Evolutionary conservation across 495 filamentous ascomycete species (phyloP).

Genomic region (Amphirosellinia nigrospora): DNA sequence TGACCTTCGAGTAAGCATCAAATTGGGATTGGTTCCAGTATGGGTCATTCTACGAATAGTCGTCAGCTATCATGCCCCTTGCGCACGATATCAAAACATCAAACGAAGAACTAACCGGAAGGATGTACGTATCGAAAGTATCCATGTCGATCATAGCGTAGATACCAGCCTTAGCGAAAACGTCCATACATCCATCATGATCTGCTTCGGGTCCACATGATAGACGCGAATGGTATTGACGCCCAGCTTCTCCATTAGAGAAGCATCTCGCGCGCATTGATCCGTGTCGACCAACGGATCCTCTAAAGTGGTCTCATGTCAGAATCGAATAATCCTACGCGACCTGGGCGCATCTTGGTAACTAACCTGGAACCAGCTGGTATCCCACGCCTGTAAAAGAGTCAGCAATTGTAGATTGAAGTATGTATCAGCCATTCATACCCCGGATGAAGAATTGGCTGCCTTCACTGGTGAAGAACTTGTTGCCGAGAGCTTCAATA

Average conservation of each 20-base stretch:
- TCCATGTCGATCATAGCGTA: conserved; percentile 85
- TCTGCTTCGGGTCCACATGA: conserved; percentile 73
- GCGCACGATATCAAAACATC: conserved; percentile 32
- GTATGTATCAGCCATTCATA: conserved; percentile 37
- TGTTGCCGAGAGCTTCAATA: conserved; percentile 76
- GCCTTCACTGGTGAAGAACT: conserved; percentile 81
- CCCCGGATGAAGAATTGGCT: conserved; percentile 85
- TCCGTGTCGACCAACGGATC: conserved; percentile 77
- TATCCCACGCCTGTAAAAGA: conserved; percentile 69
- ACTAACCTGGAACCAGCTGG: conserved; percentile 54
- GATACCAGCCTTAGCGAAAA: conserved; percentile 73
- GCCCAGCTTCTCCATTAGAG: conserved; percentile 78
- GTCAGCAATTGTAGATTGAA: conserved; percentile 23
- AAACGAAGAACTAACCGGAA: conserved; percentile 59
- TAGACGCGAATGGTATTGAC: conserved; percentile 89
- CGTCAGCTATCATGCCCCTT: conserved; percentile 22
- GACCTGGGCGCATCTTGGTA: neutral
- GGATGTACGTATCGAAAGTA: conserved; percentile 79
- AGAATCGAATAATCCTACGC: neutral
- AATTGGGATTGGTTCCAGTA: conserved; percentile 76
- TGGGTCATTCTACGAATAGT: conserved; percentile 49
- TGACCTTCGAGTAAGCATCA: conserved; percentile 68
- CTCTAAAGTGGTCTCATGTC: conserved; percentile 34
- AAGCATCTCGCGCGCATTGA: conserved; percentile 80
- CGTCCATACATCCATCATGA: conserved; percentile 75